Conservation (phyloP, 2,329 filamentous ascomycete genomes). For the Nothopassalora personata region DNA sequence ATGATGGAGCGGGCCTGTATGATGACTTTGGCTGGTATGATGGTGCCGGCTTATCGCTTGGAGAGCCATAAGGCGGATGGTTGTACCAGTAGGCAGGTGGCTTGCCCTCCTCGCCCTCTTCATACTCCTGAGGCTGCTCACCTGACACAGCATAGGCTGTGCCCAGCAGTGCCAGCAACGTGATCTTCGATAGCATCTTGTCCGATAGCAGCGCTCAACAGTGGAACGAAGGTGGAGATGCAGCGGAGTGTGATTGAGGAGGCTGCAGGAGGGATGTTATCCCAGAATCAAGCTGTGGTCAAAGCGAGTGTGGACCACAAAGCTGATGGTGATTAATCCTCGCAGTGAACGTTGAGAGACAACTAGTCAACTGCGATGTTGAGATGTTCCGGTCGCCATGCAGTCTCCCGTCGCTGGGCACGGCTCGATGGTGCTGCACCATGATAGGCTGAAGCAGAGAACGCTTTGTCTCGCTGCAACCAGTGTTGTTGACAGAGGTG, state of each 20-base stretch:
- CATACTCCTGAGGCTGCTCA: background rate
- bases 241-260: background rate
- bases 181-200: constrained; percentile 13
- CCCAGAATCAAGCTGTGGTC: background rate
- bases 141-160: constrained; percentile 8
- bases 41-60: background rate
- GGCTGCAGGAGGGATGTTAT: background rate
- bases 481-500: background rate
- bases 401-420: no score
- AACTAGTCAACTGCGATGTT: background rate
- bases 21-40: background rate
- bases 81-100: background rate
- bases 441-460: no score
- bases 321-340: background rate
- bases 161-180: constrained; percentile 9
- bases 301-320: constrained; percentile 6
- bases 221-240: constrained; percentile 3
- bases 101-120: background rate
- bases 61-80: background rate
- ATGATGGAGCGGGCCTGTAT: background rate
- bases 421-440: no score
- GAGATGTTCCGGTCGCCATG: background rate
- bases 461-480: background rate
- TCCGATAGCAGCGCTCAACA: background rate
- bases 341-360: background rate